phyloP scores from a whole-genome alignment of 2,329 filamentous ascomycete genomes.

The Sphaerulina populicola region DNA sequence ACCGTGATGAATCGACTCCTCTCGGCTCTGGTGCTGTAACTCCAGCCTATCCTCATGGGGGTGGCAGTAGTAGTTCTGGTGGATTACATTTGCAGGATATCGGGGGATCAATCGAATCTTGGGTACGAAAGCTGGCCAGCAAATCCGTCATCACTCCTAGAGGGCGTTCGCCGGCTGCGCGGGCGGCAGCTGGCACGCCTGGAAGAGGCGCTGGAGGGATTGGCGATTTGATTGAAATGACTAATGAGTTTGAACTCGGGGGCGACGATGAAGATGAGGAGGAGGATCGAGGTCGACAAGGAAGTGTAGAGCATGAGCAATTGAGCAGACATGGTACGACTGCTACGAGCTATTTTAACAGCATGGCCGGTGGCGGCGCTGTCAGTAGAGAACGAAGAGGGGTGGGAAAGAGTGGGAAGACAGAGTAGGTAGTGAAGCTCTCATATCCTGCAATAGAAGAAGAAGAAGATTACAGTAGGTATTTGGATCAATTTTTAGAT shows the following conservation, averaged over 20 bases:
- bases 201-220: constrained; percentile 39
- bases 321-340: constrained; percentile 14
- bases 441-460: neutral
- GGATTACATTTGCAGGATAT: constrained; percentile 63
- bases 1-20: constrained; percentile 28
- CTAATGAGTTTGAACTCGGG: constrained; percentile 48
- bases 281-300: constrained; percentile 25
- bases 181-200: constrained; percentile 29
- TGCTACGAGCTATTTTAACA: constrained; percentile 27
- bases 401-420: constrained; percentile 26
- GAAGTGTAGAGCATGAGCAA: constrained; percentile 12
- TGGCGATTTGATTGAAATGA: constrained; percentile 63
- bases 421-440: constrained; percentile 27
- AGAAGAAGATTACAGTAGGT: no score
- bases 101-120: constrained; percentile 79
- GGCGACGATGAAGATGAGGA: constrained; percentile 28
- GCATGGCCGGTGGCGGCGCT: constrained; percentile 15
- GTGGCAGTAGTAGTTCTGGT: constrained; percentile 22
- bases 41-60: constrained; percentile 20
- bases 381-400: constrained; percentile 12
- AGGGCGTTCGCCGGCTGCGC: constrained; percentile 11
- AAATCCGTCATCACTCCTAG: constrained; percentile 38
- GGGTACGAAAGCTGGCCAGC: constrained; percentile 73
- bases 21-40: constrained; percentile 23
- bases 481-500: no score